A percentile compares a stretch with the other conserved stretches of the same genome.
Conservation (phyloP, 169 alveolate genomes). For the Plasmodium coatneyi region DNA sequence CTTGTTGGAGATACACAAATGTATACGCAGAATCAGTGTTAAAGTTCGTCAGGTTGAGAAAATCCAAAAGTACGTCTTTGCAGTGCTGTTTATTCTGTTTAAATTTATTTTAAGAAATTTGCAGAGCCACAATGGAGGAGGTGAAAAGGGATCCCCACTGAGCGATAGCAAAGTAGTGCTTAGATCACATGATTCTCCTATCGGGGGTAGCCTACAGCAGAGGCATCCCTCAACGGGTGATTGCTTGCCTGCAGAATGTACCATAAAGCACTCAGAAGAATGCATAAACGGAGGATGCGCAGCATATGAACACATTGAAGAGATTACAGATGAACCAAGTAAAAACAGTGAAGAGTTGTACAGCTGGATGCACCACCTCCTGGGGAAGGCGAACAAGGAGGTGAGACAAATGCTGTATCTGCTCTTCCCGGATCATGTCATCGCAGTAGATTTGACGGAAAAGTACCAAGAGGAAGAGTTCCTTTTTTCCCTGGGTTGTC, state of each 20-base stretch:
- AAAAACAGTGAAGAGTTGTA: not conserved
- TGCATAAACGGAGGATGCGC: not conserved
- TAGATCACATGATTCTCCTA: not conserved
- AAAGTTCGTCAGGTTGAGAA: not conserved
- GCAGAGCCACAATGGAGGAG: not conserved
- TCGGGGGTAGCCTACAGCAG: not conserved
- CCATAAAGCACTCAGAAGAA: not conserved
- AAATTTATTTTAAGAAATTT: conserved; percentile 6
- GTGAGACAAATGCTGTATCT: not conserved
- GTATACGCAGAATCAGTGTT: not conserved
- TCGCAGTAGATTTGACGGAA: not conserved
- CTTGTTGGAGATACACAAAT: conserved; percentile 29
- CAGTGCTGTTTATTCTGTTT: conserved; percentile 23
- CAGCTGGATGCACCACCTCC: not conserved
- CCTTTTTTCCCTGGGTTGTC: conserved; percentile 23
- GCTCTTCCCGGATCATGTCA: conserved; percentile 15
- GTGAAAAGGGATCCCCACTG: not conserved
- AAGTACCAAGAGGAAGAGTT: conserved; percentile 39
- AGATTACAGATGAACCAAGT: not conserved
- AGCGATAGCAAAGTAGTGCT: not conserved
- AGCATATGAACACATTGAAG: not conserved
- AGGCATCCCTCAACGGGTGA: not conserved
- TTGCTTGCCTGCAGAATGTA: not conserved
- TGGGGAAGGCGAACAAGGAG: not conserved
- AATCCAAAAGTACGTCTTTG: conserved; percentile 16